A percentile compares a stretch with the other conserved stretches of the same genome.
Evolutionary conservation across 495 filamentous ascomycete genomes (phyloP).

Genomic region (Daldinia loculata): DNA sequence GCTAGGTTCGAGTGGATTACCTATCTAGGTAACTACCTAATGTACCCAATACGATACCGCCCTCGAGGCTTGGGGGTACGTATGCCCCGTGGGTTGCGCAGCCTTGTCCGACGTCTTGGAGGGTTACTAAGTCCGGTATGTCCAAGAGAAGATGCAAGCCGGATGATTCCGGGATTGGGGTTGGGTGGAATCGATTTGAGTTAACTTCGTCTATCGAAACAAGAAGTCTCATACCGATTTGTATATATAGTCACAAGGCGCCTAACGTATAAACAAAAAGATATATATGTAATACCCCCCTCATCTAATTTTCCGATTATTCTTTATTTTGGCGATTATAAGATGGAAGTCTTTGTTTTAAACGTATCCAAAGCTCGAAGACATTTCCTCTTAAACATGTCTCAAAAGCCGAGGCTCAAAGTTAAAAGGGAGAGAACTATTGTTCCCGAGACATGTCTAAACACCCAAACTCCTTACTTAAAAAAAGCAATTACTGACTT

Average conservation of each 20-base stretch:
- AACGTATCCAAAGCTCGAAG: slow-evolving; percentile 52
- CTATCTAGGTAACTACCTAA: neutral
- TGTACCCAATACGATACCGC: neutral
- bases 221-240: slow-evolving; percentile 1
- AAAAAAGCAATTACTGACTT: neutral
- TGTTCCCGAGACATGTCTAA: slow-evolving; percentile 2
- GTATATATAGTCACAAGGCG: slow-evolving; percentile 22
- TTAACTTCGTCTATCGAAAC: neutral
- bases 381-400: neutral
- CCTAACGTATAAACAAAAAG: neutral
- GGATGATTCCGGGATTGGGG: slow-evolving; percentile 6
- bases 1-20: neutral
- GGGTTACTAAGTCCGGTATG: too few species aligned
- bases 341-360: slow-evolving; percentile 69
- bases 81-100: neutral
- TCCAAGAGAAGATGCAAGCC: too few species aligned
- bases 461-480: too few species aligned
- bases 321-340: neutral
- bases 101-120: neutral
- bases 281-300: neutral
- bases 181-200: slow-evolving; percentile 14
- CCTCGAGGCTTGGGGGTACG: neutral
- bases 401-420: neutral
- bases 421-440: neutral
- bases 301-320: neutral